A percentile compares a stretch with the other conserved stretches of the same genome.
Conservation (phyloP, 148 eudicot genomes). For the Spergularia bocconei region DNA sequence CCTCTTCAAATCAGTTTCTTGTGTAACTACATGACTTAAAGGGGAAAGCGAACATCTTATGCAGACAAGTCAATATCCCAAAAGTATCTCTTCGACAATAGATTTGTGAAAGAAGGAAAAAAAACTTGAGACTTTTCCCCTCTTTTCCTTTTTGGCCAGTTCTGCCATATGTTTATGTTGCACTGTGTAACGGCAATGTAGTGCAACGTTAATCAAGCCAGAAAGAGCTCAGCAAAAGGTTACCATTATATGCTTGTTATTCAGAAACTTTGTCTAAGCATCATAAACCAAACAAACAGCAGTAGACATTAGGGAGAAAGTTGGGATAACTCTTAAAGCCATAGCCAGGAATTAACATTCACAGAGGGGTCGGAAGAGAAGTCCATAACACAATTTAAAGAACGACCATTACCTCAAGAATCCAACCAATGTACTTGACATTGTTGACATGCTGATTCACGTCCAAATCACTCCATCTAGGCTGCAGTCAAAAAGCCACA, state of each 20-base stretch:
- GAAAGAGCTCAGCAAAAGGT: too few species aligned
- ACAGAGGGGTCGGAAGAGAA: neutral
- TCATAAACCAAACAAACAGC: neutral
- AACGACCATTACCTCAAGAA: constrained; percentile 75
- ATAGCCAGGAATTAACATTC: neutral
- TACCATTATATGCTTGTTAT: too few species aligned
- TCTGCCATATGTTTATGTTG: neutral
- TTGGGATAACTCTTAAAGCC: neutral
- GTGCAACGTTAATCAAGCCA: neutral
- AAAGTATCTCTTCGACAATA: too few species aligned
- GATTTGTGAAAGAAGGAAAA: neutral
- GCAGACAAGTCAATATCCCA: too few species aligned
- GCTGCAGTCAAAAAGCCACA: constrained; percentile 42
- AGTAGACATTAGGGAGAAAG: too few species aligned
- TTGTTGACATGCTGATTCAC: constrained; percentile 97
- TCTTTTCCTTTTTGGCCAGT: neutral
- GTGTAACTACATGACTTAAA: too few species aligned
- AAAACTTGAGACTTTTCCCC: neutral
- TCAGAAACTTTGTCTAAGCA: neutral
- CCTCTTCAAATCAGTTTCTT: too few species aligned
- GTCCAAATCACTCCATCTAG: constrained; percentile 95
- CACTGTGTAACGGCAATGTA: neutral
- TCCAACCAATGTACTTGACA: constrained; percentile 95
- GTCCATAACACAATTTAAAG: neutral
- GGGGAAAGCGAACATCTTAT: too few species aligned